Evolutionary conservation across 2,329 filamentous ascomycete genomes (phyloP), one percentile per base, ranked within the genome.

Genomic region (Exophiala alcalophila): DNA sequence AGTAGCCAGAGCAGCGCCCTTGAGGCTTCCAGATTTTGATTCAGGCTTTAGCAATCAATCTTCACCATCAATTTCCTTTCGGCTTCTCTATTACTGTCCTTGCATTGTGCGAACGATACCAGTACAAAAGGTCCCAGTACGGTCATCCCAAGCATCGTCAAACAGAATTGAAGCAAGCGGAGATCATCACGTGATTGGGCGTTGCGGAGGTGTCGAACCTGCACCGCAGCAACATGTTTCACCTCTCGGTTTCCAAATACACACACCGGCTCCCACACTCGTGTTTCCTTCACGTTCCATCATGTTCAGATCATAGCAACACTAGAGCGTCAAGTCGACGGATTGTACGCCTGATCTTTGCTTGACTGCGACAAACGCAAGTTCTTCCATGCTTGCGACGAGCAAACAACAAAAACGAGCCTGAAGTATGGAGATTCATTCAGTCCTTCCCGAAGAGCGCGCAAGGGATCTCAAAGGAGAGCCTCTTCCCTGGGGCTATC

Each of bases 371-470:
- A 32, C 16, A 16, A 12, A 20, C 10, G 9, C 18, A 20, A 11
- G 5, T 2, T 21, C 11, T 20, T 12, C 11, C 16, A 12, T n/a
- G 18, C 10, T 20, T 20, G 16, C 16, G 18, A n/a, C 30, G 4
- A 20, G 11, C 30, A 7, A 20, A 21, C 6, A 4, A 21, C 30
- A 5, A 21, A 4, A 3, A 14, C 5, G 9, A 40, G 28, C 14
- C 14, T 16, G 4, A 14, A 31, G 16, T 16, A 82, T 82, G 75
- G 79, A 83, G 62, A 78, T 83, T 37, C 79, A 83, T 61, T 77
- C 76, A 21, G 79, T 83, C 8, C 78, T 79, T 23, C 76, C 76
- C 40, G 71, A 77, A 54, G 80, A 83, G 62, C 74, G 78, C 57
- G 77, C 76, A 21, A 68, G 71, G 56, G 77, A 81, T 57, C 71